Evolutionary conservation across 2,329 filamentous ascomycete genomes (phyloP).

Genomic region (Penicillium brasilianum): DNA sequence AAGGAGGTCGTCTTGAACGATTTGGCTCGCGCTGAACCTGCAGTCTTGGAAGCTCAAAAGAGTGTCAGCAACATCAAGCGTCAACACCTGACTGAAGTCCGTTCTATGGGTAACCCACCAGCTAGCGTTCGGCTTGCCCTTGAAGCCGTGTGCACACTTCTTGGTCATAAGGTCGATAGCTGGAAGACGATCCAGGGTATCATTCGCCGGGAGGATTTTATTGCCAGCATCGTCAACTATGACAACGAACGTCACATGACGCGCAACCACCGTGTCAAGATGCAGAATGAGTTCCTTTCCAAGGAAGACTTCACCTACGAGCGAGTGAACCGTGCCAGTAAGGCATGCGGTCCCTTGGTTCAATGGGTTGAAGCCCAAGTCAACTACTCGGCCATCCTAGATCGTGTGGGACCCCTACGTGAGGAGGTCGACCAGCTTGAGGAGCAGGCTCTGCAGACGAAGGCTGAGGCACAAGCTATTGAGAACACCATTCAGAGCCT

Average conservation of each 20-base stretch:
- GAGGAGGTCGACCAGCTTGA: slow-evolving; percentile 88
- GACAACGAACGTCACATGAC: slow-evolving; percentile 98
- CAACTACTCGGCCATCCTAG: slow-evolving; percentile 95
- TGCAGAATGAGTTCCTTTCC: slow-evolving; percentile 89
- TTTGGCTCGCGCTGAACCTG: slow-evolving; percentile 88
- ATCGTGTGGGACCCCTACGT: slow-evolving; percentile 88
- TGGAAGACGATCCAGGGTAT: slow-evolving; percentile 93
- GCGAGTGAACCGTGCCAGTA: slow-evolving; percentile 92
- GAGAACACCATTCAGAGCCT: slow-evolving; percentile 83
- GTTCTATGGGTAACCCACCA: slow-evolving; percentile 94
- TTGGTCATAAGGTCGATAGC: slow-evolving; percentile 85
- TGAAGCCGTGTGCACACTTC: slow-evolving; percentile 92
- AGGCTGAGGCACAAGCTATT: slow-evolving; percentile 89
- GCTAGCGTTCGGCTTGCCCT: slow-evolving; percentile 88
- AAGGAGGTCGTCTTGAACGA: slow-evolving; percentile 85
- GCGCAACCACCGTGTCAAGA: slow-evolving; percentile 76
- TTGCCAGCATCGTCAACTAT: slow-evolving; percentile 95
- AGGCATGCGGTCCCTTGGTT: slow-evolving; percentile 93
- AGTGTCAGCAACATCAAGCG: slow-evolving; percentile 99
- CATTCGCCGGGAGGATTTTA: slow-evolving; percentile 92
- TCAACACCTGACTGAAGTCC: slow-evolving; percentile 94
- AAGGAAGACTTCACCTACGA: slow-evolving; percentile 97
- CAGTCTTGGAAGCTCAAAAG: slow-evolving; percentile 88
- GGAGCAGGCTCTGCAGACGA: slow-evolving; percentile 86
- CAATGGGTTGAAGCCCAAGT: slow-evolving; percentile 98